Evolutionary conservation across 768 basidiomycete genomes (phyloP).

Genomic region (Collybia sordida): DNA sequence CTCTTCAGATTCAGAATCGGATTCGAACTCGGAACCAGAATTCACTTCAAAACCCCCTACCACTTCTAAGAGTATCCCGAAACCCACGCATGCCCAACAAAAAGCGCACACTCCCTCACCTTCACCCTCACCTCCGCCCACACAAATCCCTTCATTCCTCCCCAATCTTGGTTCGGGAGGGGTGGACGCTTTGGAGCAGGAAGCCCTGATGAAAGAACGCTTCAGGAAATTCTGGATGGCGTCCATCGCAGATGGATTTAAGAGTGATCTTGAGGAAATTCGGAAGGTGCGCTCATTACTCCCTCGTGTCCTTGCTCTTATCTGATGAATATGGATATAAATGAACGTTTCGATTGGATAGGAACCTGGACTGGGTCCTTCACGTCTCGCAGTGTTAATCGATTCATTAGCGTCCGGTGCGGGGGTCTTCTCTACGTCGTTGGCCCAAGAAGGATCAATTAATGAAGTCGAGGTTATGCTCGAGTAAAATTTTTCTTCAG

Average conservation of each 20-base stretch:
- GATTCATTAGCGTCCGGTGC: conserved; percentile 82
- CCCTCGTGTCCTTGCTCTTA: neutral
- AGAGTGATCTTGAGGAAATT: conserved; percentile 80
- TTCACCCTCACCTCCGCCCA: conserved; percentile 46
- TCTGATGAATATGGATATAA: neutral
- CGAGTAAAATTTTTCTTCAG: conserved; percentile 27
- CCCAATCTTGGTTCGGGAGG: conserved; percentile 28
- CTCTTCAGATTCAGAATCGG: conserved; percentile 29
- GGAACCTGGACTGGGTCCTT: conserved; percentile 67
- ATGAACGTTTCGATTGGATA: conserved; percentile 10
- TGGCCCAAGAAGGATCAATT: conserved; percentile 26
- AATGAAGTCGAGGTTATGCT: conserved; percentile 82
- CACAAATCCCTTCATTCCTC: conserved; percentile 59
- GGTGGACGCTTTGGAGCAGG: conserved; percentile 24
- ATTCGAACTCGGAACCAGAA: conserved; percentile 13
- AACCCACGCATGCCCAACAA: conserved; percentile 11
- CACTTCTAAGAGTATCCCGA: conserved; percentile 10
- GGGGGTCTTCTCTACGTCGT: conserved; percentile 60
- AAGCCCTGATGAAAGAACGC: conserved; percentile 57
- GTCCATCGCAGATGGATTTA: conserved; percentile 78
- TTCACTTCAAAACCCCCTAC: neutral
- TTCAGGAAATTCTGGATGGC: conserved; percentile 90
- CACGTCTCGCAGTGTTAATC: conserved; percentile 72
- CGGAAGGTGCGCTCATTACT: conserved; percentile 56
- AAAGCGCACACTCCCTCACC: conserved; percentile 28